Evolutionary conservation across 2,329 filamentous ascomycete species (phyloP), one percentile per base, ranked within the genome.

Genomic region (Colletotrichum brevisporum): DNA sequence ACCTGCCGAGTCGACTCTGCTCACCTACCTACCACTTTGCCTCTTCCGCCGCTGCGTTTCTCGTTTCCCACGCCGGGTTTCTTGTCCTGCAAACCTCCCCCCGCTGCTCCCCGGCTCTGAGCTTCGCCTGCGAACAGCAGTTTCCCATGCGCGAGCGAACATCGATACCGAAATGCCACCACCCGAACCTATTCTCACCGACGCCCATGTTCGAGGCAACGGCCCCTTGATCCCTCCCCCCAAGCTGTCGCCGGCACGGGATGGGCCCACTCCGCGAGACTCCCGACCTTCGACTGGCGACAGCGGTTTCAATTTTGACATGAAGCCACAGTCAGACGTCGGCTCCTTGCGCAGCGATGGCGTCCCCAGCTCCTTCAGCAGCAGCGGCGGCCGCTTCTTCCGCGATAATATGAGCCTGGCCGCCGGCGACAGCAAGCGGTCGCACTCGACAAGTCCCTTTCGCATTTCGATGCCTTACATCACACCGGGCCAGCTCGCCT

Each of bases 401-500:
- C 75, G 78, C 59, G 80, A 81, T 18, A 67, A 75, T 12, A 52
- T 69, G 55, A 69, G 56, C n/a, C 69, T 75, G 2, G 72, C 72
- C 8, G 24, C 72, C 8, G 52, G 52, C 3, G 63, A 73, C 21
- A 71, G 69, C 27, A 74, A 72, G 36, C 75, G 80, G n/a, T 80
- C 80, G 15, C 73, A 77, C 6, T 83, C 72, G 27, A 69, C 75
- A 18, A 82, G 79, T 67, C 79, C 79, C 5, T 78, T 82, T 55
- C 77, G 76, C 18, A 69, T 83, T 13, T 67, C 81, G 6, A 85
- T 88, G 78, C 84, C 85, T 0, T 78, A 78, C 61, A 81, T 85
- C 56, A 85, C 84, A 0, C 82, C 85, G 0, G 84, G 82, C 1
- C 86, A 89, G 73, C 79, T 90, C 47, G 90, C 91, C 24, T 89